phyloP scores from a whole-genome alignment of 116 monocot species.

The Posidonia oceanica region DNA sequence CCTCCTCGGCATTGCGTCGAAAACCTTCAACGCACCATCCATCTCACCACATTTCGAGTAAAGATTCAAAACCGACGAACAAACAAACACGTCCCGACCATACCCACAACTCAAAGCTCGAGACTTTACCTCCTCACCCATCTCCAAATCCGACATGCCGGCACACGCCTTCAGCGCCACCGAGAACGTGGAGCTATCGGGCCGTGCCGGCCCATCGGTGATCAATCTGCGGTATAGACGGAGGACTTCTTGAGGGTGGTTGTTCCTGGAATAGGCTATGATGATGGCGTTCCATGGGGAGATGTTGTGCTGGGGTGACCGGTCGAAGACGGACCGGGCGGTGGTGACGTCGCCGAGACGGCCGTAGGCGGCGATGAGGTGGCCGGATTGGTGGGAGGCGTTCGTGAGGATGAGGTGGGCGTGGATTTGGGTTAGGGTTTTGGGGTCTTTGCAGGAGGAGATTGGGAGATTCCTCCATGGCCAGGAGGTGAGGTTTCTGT shows the following conservation, averaged over 20 bases:
- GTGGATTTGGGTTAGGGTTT: conserved; percentile 24
- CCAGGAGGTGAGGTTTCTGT: conserved; percentile 1
- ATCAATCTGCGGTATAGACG: conserved; percentile 23
- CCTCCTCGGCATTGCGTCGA: conserved; percentile 42
- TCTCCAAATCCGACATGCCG: conserved; percentile 18
- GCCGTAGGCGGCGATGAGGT: conserved; percentile 47
- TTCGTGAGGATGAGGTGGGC: conserved; percentile 36
- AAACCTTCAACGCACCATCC: conserved; percentile 29
- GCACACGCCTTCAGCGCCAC: conserved; percentile 45
- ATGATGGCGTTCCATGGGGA: conserved; percentile 42
- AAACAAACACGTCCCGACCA: conserved; percentile 41
- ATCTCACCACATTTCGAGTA: conserved; percentile 47
- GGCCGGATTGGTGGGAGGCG: conserved; percentile 11
- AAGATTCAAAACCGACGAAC: conserved; percentile 42
- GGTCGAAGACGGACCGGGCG: conserved; percentile 22
- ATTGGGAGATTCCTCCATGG: conserved; percentile 16
- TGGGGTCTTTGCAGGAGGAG: conserved; percentile 8
- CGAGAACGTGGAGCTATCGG: conserved; percentile 60
- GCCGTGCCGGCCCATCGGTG: background rate
- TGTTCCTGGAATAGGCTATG: conserved; percentile 23
- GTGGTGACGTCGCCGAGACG: conserved; percentile 19
- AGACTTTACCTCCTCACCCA: conserved; percentile 21
- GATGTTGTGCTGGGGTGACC: conserved; percentile 8
- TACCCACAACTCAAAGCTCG: conserved; percentile 26
- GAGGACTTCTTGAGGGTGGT: conserved; percentile 17